Base-by-base conservation (phyloP, 2,329 filamentous ascomycete genomes). In the Talaromyces marneffei region DNA sequence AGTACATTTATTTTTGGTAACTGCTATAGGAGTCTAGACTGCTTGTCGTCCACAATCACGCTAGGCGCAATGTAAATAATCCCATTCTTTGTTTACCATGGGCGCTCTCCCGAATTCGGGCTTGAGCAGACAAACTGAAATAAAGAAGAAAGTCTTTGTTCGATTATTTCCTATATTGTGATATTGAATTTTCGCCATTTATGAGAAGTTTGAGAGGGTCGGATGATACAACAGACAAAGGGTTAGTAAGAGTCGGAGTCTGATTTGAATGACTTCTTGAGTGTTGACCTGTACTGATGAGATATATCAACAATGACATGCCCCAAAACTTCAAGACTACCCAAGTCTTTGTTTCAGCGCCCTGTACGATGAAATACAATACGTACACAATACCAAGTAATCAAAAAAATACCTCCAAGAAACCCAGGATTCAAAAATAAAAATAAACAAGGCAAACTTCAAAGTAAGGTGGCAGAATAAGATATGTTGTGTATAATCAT, bases 401-500 rank as follows among this genome's bases (percentile, higher is more conserved):
- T 52, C n/a, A 33, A 52, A 33, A 52, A 52, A 52, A 8, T 35
- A 52, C 48, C 4, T 20, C 29, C 3, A 20, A 14, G 9, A 31
- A 10, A 14, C 29, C 14, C 48, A 23, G 8, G 9, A 16, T 4
- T 18, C 25, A 42, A 10, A 12, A 35, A 35, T 25, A 35, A 55
- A n/a, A 12, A 54, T 18, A 14, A 52, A 20, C 10, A 33, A 4
- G 48, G 29, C 25, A 33, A 12, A 35, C 2, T 35, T n/a, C n/a
- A 35, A 35, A 20, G 46, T 50, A 50, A 50, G 46, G 46, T 20
- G 31, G 31, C 27, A 50, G n/a, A 48, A 50, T 18, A 31, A 50
- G 46, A 33, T 52, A 50, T 58, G 56, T 29, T 58, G 39, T 57
- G 44, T 37, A 53, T 33, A 27, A 48, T 57, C 20, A 46, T n/a